Conservation (phyloP, 345 rosid genomes). For the Streptanthus diversifolius region DNA sequence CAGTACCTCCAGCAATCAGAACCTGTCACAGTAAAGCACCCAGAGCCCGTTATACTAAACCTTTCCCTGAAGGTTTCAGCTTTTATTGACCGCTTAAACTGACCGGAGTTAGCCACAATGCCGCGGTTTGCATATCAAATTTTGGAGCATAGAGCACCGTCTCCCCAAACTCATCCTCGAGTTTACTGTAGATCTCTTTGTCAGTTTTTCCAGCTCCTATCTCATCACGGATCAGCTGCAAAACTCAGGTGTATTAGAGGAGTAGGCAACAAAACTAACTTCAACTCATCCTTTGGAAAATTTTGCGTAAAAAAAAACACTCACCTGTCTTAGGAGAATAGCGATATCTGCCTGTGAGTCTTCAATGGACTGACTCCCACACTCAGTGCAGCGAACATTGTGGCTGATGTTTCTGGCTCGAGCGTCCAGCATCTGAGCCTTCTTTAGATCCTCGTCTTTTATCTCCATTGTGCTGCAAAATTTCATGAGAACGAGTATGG, state of each 20-base stretch:
- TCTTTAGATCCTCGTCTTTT: slow-evolving; percentile 58
- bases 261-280: neutral
- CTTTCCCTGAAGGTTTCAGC: neutral
- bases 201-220: slow-evolving; percentile 77
- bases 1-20: slow-evolving; percentile 54
- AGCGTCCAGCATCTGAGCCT: slow-evolving; percentile 63
- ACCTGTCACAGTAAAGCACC: slow-evolving; percentile 19
- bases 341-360: slow-evolving; percentile 98
- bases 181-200: slow-evolving; percentile 88
- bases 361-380: slow-evolving; percentile 98
- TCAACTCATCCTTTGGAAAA: neutral
- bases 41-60: neutral
- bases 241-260: slow-evolving; percentile 6
- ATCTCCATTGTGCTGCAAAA: slow-evolving; percentile 49
- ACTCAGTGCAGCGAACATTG: slow-evolving; percentile 92
- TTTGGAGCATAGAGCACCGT: slow-evolving; percentile 92
- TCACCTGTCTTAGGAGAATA: slow-evolving; percentile 82
- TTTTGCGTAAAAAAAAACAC: slow-evolving; percentile 9
- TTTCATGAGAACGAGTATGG: neutral
- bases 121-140: slow-evolving; percentile 91
- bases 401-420: slow-evolving; percentile 91
- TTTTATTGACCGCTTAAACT: slow-evolving; percentile 32
- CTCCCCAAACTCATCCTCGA: slow-evolving; percentile 92
- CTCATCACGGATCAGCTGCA: slow-evolving; percentile 92
- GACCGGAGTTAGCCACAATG: slow-evolving; percentile 86